A percentile compares a stretch with the other conserved stretches of the same genome.
Evolutionary conservation across 371 early-diverging fungal genomes (phyloP).

Genomic region (Circinella umbellata): DNA sequence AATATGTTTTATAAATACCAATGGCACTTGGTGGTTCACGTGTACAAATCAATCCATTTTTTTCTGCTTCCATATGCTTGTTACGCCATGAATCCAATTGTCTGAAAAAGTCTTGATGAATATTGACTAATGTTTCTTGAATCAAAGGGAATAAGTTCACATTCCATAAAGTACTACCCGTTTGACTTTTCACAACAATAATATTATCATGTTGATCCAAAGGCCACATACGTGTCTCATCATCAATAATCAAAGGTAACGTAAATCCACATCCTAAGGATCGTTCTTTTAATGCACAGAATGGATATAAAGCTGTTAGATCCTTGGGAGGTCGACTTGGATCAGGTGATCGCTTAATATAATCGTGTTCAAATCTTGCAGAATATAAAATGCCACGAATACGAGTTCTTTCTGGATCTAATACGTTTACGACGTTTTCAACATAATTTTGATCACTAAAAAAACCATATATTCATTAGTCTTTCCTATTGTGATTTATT

Average conservation of each 20-base stretch:
- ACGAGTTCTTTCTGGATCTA: constrained; percentile 65
- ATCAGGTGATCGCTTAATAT: constrained; percentile 51
- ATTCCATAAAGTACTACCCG: constrained; percentile 64
- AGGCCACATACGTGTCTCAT: constrained; percentile 81
- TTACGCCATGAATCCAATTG: constrained; percentile 51
- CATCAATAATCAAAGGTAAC: constrained; percentile 75
- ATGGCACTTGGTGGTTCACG: constrained; percentile 52
- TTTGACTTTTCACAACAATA: constrained; percentile 71
- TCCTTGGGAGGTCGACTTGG: constrained; percentile 76
- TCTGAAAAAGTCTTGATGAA: constrained; percentile 72
- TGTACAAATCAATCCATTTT: constrained; percentile 28
- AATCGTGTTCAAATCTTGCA: constrained; percentile 77
- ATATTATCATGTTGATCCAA: constrained; percentile 79
- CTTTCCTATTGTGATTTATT: background rate
- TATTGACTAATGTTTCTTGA: constrained; percentile 57
- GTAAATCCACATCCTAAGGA: constrained; percentile 55
- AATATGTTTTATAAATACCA: constrained; percentile 68
- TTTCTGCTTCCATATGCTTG: constrained; percentile 47
- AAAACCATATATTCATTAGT: background rate
- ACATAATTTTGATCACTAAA: constrained; percentile 77
- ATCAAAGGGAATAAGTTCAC: constrained; percentile 74
- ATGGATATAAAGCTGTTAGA: constrained; percentile 68
- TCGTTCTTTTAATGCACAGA: constrained; percentile 57
- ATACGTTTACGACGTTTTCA: constrained; percentile 68
- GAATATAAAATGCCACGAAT: constrained; percentile 73